These are phyloP conservation scores for Globisporangium solare DNA, from an alignment of 352 stramenopile genomes.

Conservation along the genomic window DNA sequence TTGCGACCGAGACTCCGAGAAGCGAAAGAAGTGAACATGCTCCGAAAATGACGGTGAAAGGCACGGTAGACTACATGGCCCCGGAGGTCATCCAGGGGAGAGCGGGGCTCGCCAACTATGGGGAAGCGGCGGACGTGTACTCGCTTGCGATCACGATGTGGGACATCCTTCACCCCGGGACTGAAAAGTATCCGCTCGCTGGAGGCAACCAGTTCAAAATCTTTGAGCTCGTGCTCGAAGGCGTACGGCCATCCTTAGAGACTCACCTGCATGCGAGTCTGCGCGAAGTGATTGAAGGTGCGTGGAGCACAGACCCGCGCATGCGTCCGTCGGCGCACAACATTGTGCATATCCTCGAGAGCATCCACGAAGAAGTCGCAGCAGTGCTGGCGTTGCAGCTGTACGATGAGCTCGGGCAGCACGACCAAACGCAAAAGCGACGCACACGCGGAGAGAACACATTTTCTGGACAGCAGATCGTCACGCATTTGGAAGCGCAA, in stretches of 20 bases:
- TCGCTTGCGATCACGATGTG: slow-evolving; percentile 58
- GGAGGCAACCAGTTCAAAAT: slow-evolving; percentile 49
- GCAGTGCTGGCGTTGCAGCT: slow-evolving; percentile 39
- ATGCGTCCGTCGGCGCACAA: slow-evolving; percentile 37
- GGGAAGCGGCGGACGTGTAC: slow-evolving; percentile 67
- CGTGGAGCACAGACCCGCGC: slow-evolving; percentile 51
- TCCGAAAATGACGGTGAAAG: slow-evolving; percentile 54
- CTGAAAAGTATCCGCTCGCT: slow-evolving; percentile 35
- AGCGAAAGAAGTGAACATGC: no score
- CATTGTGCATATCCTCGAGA: slow-evolving; percentile 46
- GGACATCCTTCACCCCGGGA: slow-evolving; percentile 57
- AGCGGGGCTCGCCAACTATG: slow-evolving; percentile 45
- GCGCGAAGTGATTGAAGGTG: slow-evolving; percentile 40
- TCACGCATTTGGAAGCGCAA: slow-evolving; percentile 25
- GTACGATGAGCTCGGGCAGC: slow-evolving; percentile 30
- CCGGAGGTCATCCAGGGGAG: slow-evolving; percentile 59
- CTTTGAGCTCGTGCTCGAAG: slow-evolving; percentile 45
- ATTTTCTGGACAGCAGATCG: slow-evolving; percentile 9
- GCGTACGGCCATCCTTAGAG: slow-evolving; percentile 37
- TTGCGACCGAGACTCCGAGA: no score
- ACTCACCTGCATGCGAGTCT: slow-evolving; percentile 28
- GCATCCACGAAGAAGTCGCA: slow-evolving; percentile 59
- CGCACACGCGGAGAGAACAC: no score
- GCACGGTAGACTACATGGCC: slow-evolving; percentile 75
- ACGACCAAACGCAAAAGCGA: no score